Evolutionary conservation across 345 rosid species (phyloP), one percentile per base, ranked within the genome.

Genomic region (Aethionema arabicum): DNA sequence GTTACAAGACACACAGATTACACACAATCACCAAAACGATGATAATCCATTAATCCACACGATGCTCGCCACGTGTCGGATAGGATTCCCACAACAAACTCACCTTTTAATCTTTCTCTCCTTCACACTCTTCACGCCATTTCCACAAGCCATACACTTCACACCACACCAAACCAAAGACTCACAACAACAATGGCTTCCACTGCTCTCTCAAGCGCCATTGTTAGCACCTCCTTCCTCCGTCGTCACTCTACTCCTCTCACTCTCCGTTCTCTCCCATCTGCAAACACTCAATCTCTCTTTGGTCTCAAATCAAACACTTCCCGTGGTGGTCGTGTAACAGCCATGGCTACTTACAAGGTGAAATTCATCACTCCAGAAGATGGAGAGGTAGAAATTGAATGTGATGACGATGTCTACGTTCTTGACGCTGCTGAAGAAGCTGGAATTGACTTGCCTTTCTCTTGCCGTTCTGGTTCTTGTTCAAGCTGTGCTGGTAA

Each of bases 401-500:
- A 78, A 0, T 80, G 84, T 75, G 88, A 82, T 2, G 85, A 77
- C 6, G 90, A 84, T 52, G 46, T n/a, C 0, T 89, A 85, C 75
- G 76, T 89, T 54, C 80, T 93, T 1, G 99, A 93, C 77, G 62
- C 74, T 0, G 91, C 91, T 0, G 99, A 93, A 69, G 97, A 85
- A 37, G 4, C 6, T 0, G 99, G 95, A 2, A 31, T 89, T 6
- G 98, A 89, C 65, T 67, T 89, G 49, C 98, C 98, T 2, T 92
- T 85, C 91, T 92, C 97, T 0, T 92, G 98, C 84, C 77, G 98
- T 65, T 96, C 97, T 2, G 98, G 98, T 8, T 72, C 98, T 16
- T 92, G 98, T 79, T 87, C 97, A 2, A 79, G 88, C 5, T 92
- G 98, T 52, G 91, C 91, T 0, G 97, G 96, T 6, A 87, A 76